Percentiles rank a stretch among this genome's conserved stretches.
Evolutionary conservation across 371 early-diverging fungal genomes (phyloP).

Genomic region (Enteropsectra breve): DNA sequence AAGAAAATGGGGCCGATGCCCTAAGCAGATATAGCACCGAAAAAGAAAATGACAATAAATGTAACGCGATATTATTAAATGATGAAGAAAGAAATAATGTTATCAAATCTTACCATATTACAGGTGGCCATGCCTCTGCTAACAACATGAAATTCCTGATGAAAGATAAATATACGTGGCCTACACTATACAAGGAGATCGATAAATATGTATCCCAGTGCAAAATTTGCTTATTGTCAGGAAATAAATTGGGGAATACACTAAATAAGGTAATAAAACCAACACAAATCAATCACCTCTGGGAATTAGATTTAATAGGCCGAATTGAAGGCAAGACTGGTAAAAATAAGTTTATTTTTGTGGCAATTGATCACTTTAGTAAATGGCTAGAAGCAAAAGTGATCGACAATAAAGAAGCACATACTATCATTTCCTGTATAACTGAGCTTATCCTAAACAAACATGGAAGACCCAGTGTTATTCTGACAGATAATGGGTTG

Average conservation of each 20-base stretch:
- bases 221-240: background rate
- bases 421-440: background rate
- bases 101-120: background rate
- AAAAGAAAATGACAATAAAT: background rate
- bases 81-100: background rate
- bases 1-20: background rate
- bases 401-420: background rate
- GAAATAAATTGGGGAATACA: background rate
- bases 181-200: background rate
- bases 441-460: background rate
- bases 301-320: background rate
- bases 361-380: constrained; percentile 21
- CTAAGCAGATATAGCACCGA: background rate
- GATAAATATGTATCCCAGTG: background rate
- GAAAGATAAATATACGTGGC: background rate
- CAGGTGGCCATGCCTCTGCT: background rate
- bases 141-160: constrained; percentile 4
- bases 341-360: constrained; percentile 15
- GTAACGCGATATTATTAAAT: background rate
- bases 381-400: constrained; percentile 16
- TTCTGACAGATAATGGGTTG: constrained; percentile 1
- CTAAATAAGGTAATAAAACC: background rate
- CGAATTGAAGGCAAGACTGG: background rate
- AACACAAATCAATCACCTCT: background rate
- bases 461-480: background rate